Evolutionary conservation across 129 eudicot species (phyloP).

Genomic region (Logfia minima): DNA sequence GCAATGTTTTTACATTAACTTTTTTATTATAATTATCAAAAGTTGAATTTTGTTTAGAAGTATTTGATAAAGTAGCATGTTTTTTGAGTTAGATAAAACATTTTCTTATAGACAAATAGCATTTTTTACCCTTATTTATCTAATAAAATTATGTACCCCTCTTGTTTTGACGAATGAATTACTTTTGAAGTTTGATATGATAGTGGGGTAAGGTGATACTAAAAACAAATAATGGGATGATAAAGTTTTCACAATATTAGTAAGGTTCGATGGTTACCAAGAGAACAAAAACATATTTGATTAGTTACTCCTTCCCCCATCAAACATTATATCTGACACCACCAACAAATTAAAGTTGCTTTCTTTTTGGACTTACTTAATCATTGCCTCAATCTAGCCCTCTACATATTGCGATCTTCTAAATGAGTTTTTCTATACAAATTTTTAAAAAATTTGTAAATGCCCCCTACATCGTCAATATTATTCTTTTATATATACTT

Average conservation of each 20-base stretch:
- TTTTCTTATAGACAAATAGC: too few species aligned
- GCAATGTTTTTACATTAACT: too few species aligned
- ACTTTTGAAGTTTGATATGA: slow-evolving; percentile 17
- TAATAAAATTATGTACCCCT: too few species aligned
- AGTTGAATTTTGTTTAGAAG: too few species aligned
- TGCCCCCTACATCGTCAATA: too few species aligned
- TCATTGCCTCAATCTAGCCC: slow-evolving; percentile 4
- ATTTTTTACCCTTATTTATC: too few species aligned
- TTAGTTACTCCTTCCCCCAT: slow-evolving; percentile 22
- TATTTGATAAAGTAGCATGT: too few species aligned
- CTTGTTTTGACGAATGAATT: background rate
- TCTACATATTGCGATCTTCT: background rate
- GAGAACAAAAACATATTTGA: slow-evolving; percentile 19
- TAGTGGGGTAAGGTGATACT: slow-evolving; percentile 27
- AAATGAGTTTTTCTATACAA: too few species aligned
- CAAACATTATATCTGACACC: slow-evolving; percentile 3
- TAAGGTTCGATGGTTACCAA: slow-evolving; percentile 30
- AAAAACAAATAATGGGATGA: slow-evolving; percentile 24
- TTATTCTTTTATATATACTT: too few species aligned
- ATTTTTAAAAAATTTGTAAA: too few species aligned
- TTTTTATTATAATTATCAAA: too few species aligned
- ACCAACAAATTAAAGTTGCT: slow-evolving; percentile 26
- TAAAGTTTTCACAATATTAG: slow-evolving; percentile 29
- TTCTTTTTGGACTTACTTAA: slow-evolving; percentile 22
- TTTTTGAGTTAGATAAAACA: too few species aligned